Evolutionary conservation across 2,329 filamentous ascomycete species (phyloP), one percentile per base, ranked within the genome.

Genomic region (Hymenotorrendiella dingleyae): DNA sequence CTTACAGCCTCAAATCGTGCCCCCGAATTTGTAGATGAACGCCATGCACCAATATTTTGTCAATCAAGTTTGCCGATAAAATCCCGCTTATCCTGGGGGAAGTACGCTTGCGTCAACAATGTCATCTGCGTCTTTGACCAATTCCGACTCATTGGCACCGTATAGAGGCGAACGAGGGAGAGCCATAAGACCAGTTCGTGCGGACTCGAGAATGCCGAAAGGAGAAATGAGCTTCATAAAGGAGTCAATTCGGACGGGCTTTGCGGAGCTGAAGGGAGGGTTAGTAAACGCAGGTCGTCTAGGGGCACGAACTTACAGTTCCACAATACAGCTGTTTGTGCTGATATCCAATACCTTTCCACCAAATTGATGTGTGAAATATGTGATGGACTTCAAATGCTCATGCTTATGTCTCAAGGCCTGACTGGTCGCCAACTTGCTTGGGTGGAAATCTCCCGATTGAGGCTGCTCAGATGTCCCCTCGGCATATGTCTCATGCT

Each of bases 11-110:
- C n/a, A n/a, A n/a, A n/a, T n/a, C n/a, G n/a, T n/a, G n/a, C n/a
- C n/a, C n/a, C n/a, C n/a, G n/a, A n/a, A n/a, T n/a, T n/a, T n/a
- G 93, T 97, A 72, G 97, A 93, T 62, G 93, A 98, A 37, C 89
- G 91, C 97, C 70, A 93, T 98, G 35, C 35, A 37, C 35, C 23
- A 24, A 16, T 26, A 12, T 43, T 39, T 45, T 46, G 22, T 30
- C 35, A 49, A 44, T 43, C 45, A 40, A 48, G 44, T 48, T 30
- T 20, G 23, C 27, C 17, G 23, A 19, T 2, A 26, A 10, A 24
- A 97, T 63, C 29, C n/a, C n/a, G n/a, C n/a, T n/a, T 43, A 43
- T 43, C 93, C 91, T 47, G 93, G 93, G 52, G 93, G 93, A 36
- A 98, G 79, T 62, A 89, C 81, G 76, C 89, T 95, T 53, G 84